These are phyloP conservation scores for Amanita rubescens DNA, from an alignment of 768 basidiomycete species.

Conservation along the genomic window DNA sequence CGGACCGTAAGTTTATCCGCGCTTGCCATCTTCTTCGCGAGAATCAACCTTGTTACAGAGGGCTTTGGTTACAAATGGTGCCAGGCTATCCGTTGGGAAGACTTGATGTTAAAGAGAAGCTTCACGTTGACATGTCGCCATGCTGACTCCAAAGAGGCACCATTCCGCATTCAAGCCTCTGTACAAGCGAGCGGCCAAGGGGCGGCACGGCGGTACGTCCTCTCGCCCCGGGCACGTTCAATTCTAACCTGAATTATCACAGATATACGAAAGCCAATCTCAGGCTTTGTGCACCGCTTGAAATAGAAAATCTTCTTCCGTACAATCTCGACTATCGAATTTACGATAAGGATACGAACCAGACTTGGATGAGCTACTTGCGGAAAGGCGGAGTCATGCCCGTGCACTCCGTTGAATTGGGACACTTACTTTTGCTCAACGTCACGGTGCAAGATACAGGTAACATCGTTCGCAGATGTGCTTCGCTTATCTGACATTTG, in stretches of 20 bases:
- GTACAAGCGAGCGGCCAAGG: slow-evolving; percentile 63
- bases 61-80: slow-evolving; percentile 98
- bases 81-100: slow-evolving; percentile 80
- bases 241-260: slow-evolving; percentile 21
- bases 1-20: slow-evolving; percentile 65
- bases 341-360: slow-evolving; percentile 90
- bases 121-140: slow-evolving; percentile 86
- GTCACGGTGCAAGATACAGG: slow-evolving; percentile 89
- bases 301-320: slow-evolving; percentile 91
- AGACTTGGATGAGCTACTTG: slow-evolving; percentile 92
- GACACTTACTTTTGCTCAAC: slow-evolving; percentile 84
- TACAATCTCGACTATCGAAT: slow-evolving; percentile 95
- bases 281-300: slow-evolving; percentile 85
- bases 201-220: slow-evolving; percentile 22
- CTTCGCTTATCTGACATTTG: not conserved
- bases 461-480: slow-evolving; percentile 22
- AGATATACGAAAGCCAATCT: slow-evolving; percentile 81
- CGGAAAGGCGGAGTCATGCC: slow-evolving; percentile 93
- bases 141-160: slow-evolving; percentile 69
- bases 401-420: slow-evolving; percentile 89
- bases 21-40: not conserved
- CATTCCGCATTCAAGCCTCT: slow-evolving; percentile 93
- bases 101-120: slow-evolving; percentile 59
- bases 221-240: not conserved
- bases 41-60: slow-evolving; percentile 37